These are phyloP conservation scores for Annona squamosa DNA, from an alignment of 164 flowering plant genomes.

Conservation along the genomic window DNA sequence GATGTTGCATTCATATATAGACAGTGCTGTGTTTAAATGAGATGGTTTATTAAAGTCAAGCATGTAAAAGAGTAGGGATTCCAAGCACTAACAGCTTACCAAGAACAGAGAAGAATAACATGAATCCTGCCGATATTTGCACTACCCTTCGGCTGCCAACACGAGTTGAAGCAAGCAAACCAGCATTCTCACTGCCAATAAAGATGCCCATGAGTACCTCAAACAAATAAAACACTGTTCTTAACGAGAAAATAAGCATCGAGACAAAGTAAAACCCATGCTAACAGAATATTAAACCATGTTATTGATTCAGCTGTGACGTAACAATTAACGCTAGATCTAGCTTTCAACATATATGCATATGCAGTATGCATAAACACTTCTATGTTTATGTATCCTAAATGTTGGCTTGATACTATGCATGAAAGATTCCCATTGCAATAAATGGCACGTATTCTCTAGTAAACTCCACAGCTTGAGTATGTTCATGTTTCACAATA, in stretches of 20 bases:
- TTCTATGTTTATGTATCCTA: too few relatives aligned
- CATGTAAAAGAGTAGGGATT: not conserved
- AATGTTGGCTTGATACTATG: too few relatives aligned
- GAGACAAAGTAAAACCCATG: not conserved
- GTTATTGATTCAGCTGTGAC: not conserved
- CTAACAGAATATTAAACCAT: not conserved
- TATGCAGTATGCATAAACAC: too few relatives aligned
- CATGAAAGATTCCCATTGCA: too few relatives aligned
- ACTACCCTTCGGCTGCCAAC: conserved; percentile 98
- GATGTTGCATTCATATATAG: too few relatives aligned
- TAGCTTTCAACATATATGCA: not conserved
- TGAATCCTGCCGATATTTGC: conserved; percentile 95
- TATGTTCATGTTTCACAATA: too few relatives aligned
- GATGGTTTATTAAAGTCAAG: not conserved
- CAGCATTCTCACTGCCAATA: conserved; percentile 82
- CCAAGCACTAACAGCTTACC: conserved; percentile 35
- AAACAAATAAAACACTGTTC: not conserved
- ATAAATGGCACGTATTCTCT: too few relatives aligned
- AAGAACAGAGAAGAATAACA: conserved; percentile 94
- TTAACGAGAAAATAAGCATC: not conserved
- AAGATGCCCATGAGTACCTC: not conserved
- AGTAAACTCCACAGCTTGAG: too few relatives aligned
- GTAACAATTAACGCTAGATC: not conserved
- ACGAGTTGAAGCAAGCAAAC: conserved; percentile 80
- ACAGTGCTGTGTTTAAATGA: too few relatives aligned